Conservation (phyloP, 2,329 filamentous ascomycete genomes). For the Microdochium bolleyi region DNA sequence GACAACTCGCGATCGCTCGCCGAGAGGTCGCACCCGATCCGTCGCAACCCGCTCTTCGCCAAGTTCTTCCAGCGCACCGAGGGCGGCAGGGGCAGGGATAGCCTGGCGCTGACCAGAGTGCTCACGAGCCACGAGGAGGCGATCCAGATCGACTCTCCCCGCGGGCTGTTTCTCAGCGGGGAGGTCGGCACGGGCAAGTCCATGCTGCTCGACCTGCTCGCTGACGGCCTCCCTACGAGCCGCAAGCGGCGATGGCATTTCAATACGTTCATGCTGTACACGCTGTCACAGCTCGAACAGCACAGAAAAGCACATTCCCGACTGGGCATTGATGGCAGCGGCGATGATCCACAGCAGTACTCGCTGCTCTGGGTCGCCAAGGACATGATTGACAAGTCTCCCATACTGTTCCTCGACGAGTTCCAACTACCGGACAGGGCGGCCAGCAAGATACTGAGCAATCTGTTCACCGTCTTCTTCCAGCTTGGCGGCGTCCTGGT, state of each 20-base stretch:
- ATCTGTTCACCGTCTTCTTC: slow-evolving; percentile 73
- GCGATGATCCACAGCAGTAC: slow-evolving; percentile 39
- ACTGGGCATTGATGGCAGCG: slow-evolving; percentile 5
- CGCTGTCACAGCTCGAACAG: slow-evolving; percentile 62
- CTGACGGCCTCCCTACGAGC: slow-evolving; percentile 64
- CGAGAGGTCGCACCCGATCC: slow-evolving; percentile 44
- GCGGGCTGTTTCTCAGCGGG: slow-evolving; percentile 68
- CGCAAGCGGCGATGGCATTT: slow-evolving; percentile 76
- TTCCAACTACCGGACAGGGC: slow-evolving; percentile 77
- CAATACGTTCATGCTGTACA: slow-evolving; percentile 79
- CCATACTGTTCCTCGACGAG: slow-evolving; percentile 74
- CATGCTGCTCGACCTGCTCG: slow-evolving; percentile 79
- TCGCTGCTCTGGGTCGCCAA: slow-evolving; percentile 67
- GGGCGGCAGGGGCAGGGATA: slow-evolving; percentile 34
- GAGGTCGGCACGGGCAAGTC: slow-evolving; percentile 79
- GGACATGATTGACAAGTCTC: slow-evolving; percentile 66
- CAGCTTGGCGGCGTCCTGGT: slow-evolving; percentile 74
- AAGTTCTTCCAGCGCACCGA: slow-evolving; percentile 50
- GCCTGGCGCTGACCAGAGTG: slow-evolving; percentile 58
- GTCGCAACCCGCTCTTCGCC: slow-evolving; percentile 49
- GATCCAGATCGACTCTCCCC: slow-evolving; percentile 62
- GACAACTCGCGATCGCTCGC: slow-evolving; percentile 33
- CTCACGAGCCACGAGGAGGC: slow-evolving; percentile 65
- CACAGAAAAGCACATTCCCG: slow-evolving; percentile 36
- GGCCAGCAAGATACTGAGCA: slow-evolving; percentile 70